These are phyloP conservation scores for Yarrowia porcina DNA, from an alignment of 805 yeast species.

Conservation along the genomic window DNA sequence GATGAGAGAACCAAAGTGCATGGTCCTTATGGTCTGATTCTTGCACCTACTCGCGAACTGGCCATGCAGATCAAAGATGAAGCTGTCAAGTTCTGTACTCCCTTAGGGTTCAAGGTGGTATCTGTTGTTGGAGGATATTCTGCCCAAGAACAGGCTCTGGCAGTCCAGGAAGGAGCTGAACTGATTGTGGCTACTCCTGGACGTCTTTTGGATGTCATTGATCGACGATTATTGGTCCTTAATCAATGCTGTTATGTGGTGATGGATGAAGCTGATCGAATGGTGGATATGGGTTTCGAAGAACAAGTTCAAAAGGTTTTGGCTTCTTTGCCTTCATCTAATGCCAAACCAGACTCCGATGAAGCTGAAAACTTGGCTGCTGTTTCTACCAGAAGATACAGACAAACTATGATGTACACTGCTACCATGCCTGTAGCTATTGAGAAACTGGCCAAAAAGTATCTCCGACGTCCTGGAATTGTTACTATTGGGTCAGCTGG, in stretches of 20 bases:
- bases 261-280: constrained; percentile 92
- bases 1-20: constrained; percentile 49
- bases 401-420: constrained; percentile 85
- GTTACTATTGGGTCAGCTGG: constrained; percentile 67
- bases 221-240: constrained; percentile 59
- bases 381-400: constrained; percentile 31
- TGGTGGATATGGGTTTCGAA: constrained; percentile 95
- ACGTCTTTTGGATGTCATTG: constrained; percentile 74
- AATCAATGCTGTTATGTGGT: constrained; percentile 63
- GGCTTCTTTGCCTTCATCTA: constrained; percentile 49
- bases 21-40: constrained; percentile 69
- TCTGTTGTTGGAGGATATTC: constrained; percentile 89
- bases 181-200: constrained; percentile 95
- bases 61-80: constrained; percentile 81
- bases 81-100: constrained; percentile 49
- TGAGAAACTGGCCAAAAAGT: constrained; percentile 61
- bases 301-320: constrained; percentile 65
- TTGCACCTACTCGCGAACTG: constrained; percentile 93
- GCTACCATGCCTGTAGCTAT: constrained; percentile 85
- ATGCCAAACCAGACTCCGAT: constrained; percentile 41
- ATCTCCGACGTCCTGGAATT: constrained; percentile 58
- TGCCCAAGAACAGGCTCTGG: constrained; percentile 64
- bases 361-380: constrained; percentile 30
- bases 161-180: constrained; percentile 63
- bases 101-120: constrained; percentile 43